Evolutionary conservation across 2,329 filamentous ascomycete genomes (phyloP), one percentile per base, ranked within the genome.

Genomic region (Monilinia fructigena): DNA sequence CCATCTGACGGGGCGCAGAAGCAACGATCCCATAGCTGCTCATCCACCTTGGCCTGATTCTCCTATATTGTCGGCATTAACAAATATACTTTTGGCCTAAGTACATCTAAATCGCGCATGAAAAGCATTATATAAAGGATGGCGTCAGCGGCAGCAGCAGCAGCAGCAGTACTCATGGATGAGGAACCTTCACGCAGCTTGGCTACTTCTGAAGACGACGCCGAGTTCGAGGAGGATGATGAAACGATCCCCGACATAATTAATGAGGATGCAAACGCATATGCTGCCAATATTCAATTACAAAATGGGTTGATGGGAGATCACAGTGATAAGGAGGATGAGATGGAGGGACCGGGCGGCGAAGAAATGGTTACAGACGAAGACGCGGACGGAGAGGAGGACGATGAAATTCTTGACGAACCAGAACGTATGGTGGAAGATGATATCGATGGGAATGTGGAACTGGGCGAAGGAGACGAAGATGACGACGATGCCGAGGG

Each of bases 381-480:
- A 63, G 75, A 78, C 42, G 76, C 73, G 7, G 77, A 78, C 45
- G 71, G 71, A 4, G 76, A 79, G 28, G 76, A 79, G 26, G 78
- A 79, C 53, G 77, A 80, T 26, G 76, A 77, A 40, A 74, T 72
- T 55, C 68, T 69, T 52, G 67, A 69, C 28, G 63, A 65, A 23
- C 75, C 42, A 54, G 74, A 77, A 54, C 76, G 80, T 62, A 74
- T 72, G 38, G 77, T 79, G 55, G 81, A 78, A 63, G 79, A 73
- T 56, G 78, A 79, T 53, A 77, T 74, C 52, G 70, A 75, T 48
- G 66, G 72, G 40, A 74, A 81, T 10, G 82, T 81, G 5, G 75
- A 75, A 18, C 77, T 78, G n/a, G 77, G 74, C 11, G 78, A 76
- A 35, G 80, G 80, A 66, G 78, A 78, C 23, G 78, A 77, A 3